Evolutionary conservation across 345 rosid genomes (phyloP).

Genomic region (Pugionium cornutum): DNA sequence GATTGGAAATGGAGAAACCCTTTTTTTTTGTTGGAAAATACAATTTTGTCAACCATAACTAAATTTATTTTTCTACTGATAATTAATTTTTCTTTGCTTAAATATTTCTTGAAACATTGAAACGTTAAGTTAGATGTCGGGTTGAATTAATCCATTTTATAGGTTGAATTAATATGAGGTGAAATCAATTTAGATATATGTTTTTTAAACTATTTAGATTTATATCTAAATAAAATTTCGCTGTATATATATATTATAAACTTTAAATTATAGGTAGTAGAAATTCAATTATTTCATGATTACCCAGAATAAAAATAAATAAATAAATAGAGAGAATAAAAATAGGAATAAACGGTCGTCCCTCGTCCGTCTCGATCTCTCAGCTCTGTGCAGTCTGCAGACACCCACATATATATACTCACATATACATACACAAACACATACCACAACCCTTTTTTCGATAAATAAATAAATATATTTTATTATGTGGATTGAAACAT

Average conservation of each 20-base stretch:
- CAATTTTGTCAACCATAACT: constrained; percentile 22
- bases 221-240: too few species aligned
- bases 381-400: constrained; percentile 39
- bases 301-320: neutral
- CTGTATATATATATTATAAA: too few species aligned
- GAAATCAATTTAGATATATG: neutral
- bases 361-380: constrained; percentile 32
- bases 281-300: neutral
- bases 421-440: constrained; percentile 7
- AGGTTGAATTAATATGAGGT: neutral
- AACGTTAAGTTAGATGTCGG: neutral
- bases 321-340: constrained; percentile 11
- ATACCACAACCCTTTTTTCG: constrained; percentile 3
- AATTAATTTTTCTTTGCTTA: neutral
- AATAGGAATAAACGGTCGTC: constrained; percentile 29
- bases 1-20: constrained; percentile 8
- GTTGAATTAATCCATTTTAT: neutral
- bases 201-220: too few species aligned
- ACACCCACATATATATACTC: constrained; percentile 21
- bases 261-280: too few species aligned
- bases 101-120: neutral
- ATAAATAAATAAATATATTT: neutral
- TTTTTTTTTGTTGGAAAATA: neutral
- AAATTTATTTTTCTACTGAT: neutral
- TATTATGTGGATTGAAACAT: constrained; percentile 24